These are phyloP conservation scores for Gynochthodes officinalis DNA, from an alignment of 257 asterid genomes.

Conservation along the genomic window DNA sequence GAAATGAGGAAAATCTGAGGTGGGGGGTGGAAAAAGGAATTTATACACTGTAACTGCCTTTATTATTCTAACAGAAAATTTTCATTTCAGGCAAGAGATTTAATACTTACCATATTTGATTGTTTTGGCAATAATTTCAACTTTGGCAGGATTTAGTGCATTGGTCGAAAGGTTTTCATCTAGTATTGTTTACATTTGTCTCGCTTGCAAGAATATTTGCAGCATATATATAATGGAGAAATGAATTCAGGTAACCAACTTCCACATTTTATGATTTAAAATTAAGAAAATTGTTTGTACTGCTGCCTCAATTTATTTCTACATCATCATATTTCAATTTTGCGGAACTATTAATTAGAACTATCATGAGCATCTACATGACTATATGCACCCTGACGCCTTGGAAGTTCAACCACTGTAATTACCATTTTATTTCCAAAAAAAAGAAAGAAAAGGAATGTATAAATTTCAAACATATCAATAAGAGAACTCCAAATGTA, in stretches of 20 bases:
- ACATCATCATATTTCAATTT: neutral
- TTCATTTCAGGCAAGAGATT: neutral
- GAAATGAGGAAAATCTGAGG: conserved; percentile 4
- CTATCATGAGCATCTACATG: neutral
- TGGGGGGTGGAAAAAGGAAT: neutral
- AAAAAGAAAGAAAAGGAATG: neutral
- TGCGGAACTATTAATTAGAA: neutral
- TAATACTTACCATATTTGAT: neutral
- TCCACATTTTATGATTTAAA: neutral
- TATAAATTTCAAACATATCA: neutral
- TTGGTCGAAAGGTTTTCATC: neutral
- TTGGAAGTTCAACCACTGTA: neutral
- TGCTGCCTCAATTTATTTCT: neutral
- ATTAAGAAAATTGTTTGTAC: neutral
- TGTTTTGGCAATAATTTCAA: neutral
- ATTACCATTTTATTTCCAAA: neutral
- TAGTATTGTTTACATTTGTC: neutral
- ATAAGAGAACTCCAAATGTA: neutral
- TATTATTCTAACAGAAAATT: neutral
- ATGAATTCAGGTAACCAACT: neutral
- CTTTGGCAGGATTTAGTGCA: neutral
- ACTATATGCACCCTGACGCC: neutral
- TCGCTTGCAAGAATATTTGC: neutral
- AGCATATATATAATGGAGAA: neutral
- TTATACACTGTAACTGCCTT: conserved; percentile 9